These are phyloP conservation scores for Lactarius sp. DNA, from an alignment of 768 basidiomycete species.

Conservation along the genomic window DNA sequence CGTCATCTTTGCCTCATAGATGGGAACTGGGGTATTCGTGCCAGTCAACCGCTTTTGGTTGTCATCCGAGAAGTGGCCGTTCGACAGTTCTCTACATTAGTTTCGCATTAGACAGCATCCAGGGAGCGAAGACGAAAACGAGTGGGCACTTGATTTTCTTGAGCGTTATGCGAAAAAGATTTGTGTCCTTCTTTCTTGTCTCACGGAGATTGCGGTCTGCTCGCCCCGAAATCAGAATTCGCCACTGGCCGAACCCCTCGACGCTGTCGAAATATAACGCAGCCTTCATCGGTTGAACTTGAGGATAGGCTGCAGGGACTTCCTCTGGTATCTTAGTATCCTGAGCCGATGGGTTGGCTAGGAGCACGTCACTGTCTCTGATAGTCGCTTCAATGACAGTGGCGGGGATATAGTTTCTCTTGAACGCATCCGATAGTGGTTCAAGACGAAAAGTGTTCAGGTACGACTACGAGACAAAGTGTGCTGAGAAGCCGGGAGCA, in stretches of 20 bases:
- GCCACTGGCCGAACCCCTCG: slow-evolving; percentile 61
- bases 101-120: neutral
- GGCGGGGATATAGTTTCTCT: slow-evolving; percentile 12
- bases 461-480: slow-evolving; percentile 4
- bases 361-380: neutral
- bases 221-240: slow-evolving; percentile 48
- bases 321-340: slow-evolving; percentile 11
- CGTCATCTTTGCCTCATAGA: slow-evolving; percentile 65
- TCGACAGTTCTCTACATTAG: slow-evolving; percentile 54
- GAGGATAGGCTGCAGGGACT: slow-evolving; percentile 37
- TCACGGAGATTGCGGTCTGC: slow-evolving; percentile 49
- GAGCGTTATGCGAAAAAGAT: slow-evolving; percentile 48
- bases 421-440: slow-evolving; percentile 3
- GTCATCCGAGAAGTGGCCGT: slow-evolving; percentile 62
- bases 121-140: neutral
- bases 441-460: slow-evolving; percentile 8
- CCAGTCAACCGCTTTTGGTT: slow-evolving; percentile 60
- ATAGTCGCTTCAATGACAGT: neutral
- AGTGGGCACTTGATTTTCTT: slow-evolving; percentile 60
- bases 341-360: neutral
- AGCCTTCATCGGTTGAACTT: slow-evolving; percentile 54
- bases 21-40: slow-evolving; percentile 43
- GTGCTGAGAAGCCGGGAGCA: neutral
- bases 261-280: slow-evolving; percentile 56
- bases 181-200: slow-evolving; percentile 40